These are phyloP conservation scores for Sarcodon aspratus DNA, from an alignment of 768 basidiomycete species.

Conservation along the genomic window DNA sequence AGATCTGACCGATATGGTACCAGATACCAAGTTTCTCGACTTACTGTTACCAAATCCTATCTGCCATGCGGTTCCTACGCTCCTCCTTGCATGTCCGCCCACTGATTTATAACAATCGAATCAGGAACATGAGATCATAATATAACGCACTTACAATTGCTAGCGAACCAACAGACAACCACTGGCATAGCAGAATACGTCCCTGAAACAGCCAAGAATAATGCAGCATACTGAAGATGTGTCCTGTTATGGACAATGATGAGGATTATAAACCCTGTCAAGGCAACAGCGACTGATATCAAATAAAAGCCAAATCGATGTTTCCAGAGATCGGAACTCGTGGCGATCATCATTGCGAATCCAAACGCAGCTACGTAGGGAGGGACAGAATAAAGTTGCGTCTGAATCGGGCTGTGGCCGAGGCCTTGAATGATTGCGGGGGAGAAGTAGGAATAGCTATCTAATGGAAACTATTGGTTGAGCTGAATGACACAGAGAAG, in stretches of 20 bases:
- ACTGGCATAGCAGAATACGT: constrained; percentile 14
- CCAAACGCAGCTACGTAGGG: constrained; percentile 16
- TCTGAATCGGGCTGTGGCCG: constrained; percentile 13
- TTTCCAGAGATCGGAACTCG: constrained; percentile 10
- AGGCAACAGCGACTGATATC: constrained; percentile 7
- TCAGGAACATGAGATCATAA: background rate
- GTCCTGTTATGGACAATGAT: constrained; percentile 11
- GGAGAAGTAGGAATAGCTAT: constrained; percentile 11
- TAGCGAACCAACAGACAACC: constrained; percentile 15
- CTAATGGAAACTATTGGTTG: too few relatives aligned
- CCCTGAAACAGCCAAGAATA: constrained; percentile 12
- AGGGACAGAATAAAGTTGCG: constrained; percentile 19
- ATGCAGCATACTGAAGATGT: constrained; percentile 12
- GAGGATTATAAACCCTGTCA: constrained; percentile 12
- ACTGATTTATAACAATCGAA: constrained; percentile 5
- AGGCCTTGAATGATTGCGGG: constrained; percentile 12
- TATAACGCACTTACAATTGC: constrained; percentile 7
- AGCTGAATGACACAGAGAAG: too few relatives aligned
- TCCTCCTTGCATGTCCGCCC: constrained; percentile 13
- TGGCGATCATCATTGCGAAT: constrained; percentile 12
- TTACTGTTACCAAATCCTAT: constrained; percentile 18
- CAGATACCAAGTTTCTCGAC: background rate
- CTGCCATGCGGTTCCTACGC: constrained; percentile 16
- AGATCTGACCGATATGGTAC: background rate
- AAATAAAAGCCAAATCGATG: constrained; percentile 13